Base-by-base conservation (phyloP, 352 stramenopile species). In the Pythium insidiosum region DNA sequence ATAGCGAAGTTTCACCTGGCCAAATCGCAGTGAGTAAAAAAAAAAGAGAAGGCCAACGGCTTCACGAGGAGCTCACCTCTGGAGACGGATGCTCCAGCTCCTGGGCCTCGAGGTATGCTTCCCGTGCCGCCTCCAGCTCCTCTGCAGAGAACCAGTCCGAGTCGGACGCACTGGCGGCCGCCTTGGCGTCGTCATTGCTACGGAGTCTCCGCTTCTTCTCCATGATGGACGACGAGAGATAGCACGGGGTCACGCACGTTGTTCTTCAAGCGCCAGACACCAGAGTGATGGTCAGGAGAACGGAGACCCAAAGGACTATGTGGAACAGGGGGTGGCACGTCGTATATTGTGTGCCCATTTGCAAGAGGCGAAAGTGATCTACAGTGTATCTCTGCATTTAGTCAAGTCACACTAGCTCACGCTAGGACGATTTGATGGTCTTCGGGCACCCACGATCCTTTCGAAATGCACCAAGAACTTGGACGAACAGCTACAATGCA, bases 91-190 rank as follows among this genome's bases (percentile, higher is more conserved):
- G 58, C 42, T 88, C 70, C 51, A 81, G 75, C 60, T 90, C 70
- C 47, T 90, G 77, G 41, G 85, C 77, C 45, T 76, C 60, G 30
- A 90, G 55, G 56, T 90, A 90, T 36, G 78, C 68, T 42, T 86
- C 74, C 31, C 77, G 77, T 31, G 77, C 74, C 26, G 62, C 60
- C 58, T 81, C 73, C 30, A 89, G 58, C 33, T 86, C 76, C 45
- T 84, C 73, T 26, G 61, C 38, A n/a, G 76, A 88, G 61, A 86
- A 88, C 61, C 76, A 85, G 31, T 85, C 73, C 46, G 28, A 41
- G 28, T 29, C 13, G 10, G 43, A 34, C 36, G 26, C 23, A 11
- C 39, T 45, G n/a, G 16, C 20, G 19, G 50, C 46, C 41, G 50
- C 57, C 35, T 66, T 60, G 22, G 50, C 45, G 2, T 50, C 44